A percentile compares a stretch with the other conserved stretches of the same genome.
phyloP scores from a whole-genome alignment of 495 filamentous ascomycete genomes.

The Neurospora discreta region DNA sequence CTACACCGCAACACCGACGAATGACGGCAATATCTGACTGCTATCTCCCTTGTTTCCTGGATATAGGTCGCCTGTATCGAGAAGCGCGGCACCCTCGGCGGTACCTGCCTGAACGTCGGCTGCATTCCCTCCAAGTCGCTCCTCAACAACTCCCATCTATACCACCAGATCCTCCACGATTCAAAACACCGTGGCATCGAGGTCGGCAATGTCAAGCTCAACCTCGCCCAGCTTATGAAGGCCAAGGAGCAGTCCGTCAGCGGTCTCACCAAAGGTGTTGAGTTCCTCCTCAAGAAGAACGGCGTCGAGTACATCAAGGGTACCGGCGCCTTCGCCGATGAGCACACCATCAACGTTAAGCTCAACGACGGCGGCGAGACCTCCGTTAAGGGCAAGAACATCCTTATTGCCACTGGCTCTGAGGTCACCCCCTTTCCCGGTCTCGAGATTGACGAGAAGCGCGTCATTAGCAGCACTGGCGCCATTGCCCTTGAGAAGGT shows the following conservation, averaged over 20 bases:
- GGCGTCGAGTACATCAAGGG: constrained; percentile 94
- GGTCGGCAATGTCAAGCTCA: constrained; percentile 92
- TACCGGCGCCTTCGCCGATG: constrained; percentile 71
- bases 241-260: constrained; percentile 88
- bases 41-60: neutral
- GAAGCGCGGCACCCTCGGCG: constrained; percentile 90
- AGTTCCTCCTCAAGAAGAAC: constrained; percentile 98
- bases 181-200: constrained; percentile 90
- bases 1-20: neutral
- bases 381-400: constrained; percentile 81
- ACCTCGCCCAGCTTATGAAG: constrained; percentile 92
- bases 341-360: constrained; percentile 85
- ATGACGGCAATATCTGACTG: constrained; percentile 3
- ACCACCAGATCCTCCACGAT: constrained; percentile 96
- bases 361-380: constrained; percentile 82
- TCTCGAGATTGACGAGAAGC: constrained; percentile 91
- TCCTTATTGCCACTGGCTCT: constrained; percentile 89
- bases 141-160: constrained; percentile 98
- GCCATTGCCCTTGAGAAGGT: constrained; percentile 81
- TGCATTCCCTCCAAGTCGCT: constrained; percentile 99
- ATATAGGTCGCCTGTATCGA: constrained; percentile 89
- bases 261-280: constrained; percentile 90
- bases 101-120: constrained; percentile 97
- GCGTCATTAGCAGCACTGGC: constrained; percentile 90
- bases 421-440: constrained; percentile 96